Evolutionary conservation across 768 basidiomycete species (phyloP), one percentile per base, ranked within the genome.

Genomic region (Kwoniella newhampshirensis): DNA sequence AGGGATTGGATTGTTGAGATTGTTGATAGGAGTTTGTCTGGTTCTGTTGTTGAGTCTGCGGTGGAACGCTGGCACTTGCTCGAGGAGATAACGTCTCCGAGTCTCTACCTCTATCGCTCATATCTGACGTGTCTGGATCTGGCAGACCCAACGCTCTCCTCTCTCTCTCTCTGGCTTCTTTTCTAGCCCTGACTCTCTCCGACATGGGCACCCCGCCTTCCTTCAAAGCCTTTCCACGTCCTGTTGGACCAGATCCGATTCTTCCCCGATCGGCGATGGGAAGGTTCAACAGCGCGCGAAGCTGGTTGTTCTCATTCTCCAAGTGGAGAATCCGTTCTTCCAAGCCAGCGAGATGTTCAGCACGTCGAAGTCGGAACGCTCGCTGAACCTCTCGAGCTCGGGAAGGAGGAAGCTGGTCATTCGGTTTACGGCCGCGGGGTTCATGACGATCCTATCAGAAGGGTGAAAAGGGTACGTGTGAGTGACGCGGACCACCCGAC

Each of bases 321-420:
- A 78, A 65, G 35, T 68, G 63, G 18, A 68, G 57, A 57, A 78
- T 74, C 13, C 77, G 62, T 46, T 76, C 77, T 69, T 78, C 77
- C 15, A 78, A 55, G 7, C 71, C 68, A 2, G 74, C 73, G 36
- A 78, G 64, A 45, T 78, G 77, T 32, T 75, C 75, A 0, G 77
- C 77, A 36, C 77, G 63, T 20, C 77, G 64, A 0, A 75, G 71
- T 51, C 77, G 59, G 51, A 78, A 78, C 12, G 77, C 77, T 25
- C 77, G 66, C 57, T 78, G 77, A 15, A 78, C 77, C 51, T 78
- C 77, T 12, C 77, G 60, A 9, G 77, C 77, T 11, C 77, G 64
- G 4, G 74, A 75, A 5, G 74, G 71, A 17, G 74, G 75, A 13
- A 76, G 66, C 11, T 71, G 64, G 43, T 75, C 69, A 60, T 74